Evolutionary conservation across 176 grass and related monocot species (phyloP).

Genomic region (Bonia amplexicaulis): DNA sequence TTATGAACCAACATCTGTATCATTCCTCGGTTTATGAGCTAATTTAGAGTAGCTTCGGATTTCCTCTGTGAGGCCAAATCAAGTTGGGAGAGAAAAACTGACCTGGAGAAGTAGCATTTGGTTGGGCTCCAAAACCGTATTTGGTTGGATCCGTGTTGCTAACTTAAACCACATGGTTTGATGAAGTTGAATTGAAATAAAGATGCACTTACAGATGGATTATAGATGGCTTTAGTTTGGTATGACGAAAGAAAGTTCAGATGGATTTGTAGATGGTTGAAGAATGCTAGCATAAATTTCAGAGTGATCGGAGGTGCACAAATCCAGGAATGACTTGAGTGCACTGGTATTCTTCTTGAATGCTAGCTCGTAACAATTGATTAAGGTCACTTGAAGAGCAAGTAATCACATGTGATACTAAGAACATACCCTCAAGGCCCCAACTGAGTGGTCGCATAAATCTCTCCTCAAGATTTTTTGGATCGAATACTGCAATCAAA

Average conservation of each 20-base stretch:
- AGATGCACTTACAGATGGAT: neutral
- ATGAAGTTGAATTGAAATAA: neutral
- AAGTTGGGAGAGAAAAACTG: neutral
- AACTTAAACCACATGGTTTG: neutral
- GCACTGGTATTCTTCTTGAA: neutral
- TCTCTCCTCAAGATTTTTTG: neutral
- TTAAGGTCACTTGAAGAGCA: neutral
- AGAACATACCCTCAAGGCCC: neutral
- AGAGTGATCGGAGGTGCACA: too few relatives aligned
- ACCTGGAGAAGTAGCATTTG: neutral
- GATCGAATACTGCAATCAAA: too few relatives aligned
- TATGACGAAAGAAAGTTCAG: neutral
- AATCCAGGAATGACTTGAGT: neutral
- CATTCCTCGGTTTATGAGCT: neutral
- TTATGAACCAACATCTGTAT: neutral
- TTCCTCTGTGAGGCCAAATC: neutral
- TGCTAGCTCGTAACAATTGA: neutral
- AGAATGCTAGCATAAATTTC: neutral
- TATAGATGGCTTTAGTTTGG: neutral
- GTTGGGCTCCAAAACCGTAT: neutral
- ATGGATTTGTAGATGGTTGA: neutral
- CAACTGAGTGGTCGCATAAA: neutral
- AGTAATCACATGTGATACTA: constrained; percentile 24
- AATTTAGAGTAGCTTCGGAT: neutral
- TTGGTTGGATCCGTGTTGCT: neutral